A percentile compares a stretch with the other conserved stretches of the same genome.
These are phyloP conservation scores for Pyrenophora teres DNA, from an alignment of 2,329 filamentous ascomycete species.

Conservation along the genomic window DNA sequence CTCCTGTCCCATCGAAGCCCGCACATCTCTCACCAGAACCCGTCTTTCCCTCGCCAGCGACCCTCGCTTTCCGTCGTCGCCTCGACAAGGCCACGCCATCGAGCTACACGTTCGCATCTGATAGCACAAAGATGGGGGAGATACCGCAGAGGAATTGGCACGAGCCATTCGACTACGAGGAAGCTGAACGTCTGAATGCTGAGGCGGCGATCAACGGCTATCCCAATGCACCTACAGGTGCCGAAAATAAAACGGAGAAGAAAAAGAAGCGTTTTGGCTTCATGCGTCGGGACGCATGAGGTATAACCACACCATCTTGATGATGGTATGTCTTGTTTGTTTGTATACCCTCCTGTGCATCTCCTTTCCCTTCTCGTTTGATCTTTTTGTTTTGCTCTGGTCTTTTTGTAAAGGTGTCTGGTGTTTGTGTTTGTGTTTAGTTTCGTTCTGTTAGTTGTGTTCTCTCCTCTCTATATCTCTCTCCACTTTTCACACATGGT, in stretches of 20 bases:
- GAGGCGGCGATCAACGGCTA: conserved; percentile 37
- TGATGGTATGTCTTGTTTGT: neutral
- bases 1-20: conserved; percentile 8
- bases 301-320: neutral
- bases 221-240: conserved; percentile 11
- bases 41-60: conserved; percentile 6
- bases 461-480: neutral
- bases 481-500: conserved; percentile 7
- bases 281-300: conserved; percentile 10
- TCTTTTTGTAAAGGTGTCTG: neutral
- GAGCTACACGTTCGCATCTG: conserved; percentile 51
- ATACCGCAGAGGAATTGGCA: conserved; percentile 54
- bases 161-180: conserved; percentile 50
- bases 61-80: conserved; percentile 27
- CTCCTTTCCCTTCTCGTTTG: neutral
- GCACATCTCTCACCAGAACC: conserved; percentile 12
- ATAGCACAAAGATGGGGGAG: conserved; percentile 55
- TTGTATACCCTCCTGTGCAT: conserved; percentile 5
- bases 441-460: neutral
- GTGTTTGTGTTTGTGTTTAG: neutral
- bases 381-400: neutral
- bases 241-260: conserved; percentile 8
- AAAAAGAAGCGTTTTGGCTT: conserved; percentile 16
- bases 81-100: conserved; percentile 47
- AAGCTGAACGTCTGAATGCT: conserved; percentile 49